Conservation (phyloP, 2,329 filamentous ascomycete species). For the Epichloe elymi region DNA sequence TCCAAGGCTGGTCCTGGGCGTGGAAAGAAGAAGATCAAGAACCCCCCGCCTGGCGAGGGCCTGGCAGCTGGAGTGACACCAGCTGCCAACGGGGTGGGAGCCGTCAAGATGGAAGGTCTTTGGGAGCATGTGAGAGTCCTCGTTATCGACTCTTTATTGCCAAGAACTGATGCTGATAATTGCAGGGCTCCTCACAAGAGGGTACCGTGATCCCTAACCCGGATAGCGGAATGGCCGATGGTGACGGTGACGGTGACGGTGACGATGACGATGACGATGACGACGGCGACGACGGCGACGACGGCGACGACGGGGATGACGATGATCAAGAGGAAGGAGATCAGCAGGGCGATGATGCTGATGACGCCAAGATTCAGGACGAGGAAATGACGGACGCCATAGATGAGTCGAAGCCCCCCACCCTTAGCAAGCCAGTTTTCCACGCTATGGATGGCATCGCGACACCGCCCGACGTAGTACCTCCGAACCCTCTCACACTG, state of each 20-base stretch:
- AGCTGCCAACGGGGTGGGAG: constrained; percentile 23
- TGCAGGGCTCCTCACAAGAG: constrained; percentile 29
- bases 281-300: constrained; percentile 29
- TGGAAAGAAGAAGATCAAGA: constrained; percentile 66
- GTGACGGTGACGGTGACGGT: constrained; percentile 23
- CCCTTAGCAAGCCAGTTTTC: constrained; percentile 10
- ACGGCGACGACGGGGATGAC: constrained; percentile 35
- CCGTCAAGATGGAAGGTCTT: constrained; percentile 24
- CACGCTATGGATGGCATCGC: constrained; percentile 16
- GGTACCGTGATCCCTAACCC: constrained; percentile 29
- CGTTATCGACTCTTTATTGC: not conserved
- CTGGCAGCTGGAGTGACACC: constrained; percentile 18
- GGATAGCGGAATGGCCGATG: constrained; percentile 42
- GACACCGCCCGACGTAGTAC: constrained; percentile 8
- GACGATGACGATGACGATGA: constrained; percentile 29
- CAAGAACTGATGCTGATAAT: not conserved
- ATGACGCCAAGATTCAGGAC: constrained; percentile 23
- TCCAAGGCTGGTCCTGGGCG: constrained; percentile 61
- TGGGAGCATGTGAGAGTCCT: constrained; percentile 25
- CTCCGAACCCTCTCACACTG: constrained; percentile 19
- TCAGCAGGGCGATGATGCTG: constrained; percentile 30
- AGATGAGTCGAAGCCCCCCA: constrained; percentile 15
- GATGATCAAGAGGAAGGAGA: constrained; percentile 35
- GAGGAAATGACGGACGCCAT: constrained; percentile 25
- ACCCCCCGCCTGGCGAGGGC: constrained; percentile 25